phyloP scores from a whole-genome alignment of 441 rosid genomes.

The Brassica hybrid region DNA sequence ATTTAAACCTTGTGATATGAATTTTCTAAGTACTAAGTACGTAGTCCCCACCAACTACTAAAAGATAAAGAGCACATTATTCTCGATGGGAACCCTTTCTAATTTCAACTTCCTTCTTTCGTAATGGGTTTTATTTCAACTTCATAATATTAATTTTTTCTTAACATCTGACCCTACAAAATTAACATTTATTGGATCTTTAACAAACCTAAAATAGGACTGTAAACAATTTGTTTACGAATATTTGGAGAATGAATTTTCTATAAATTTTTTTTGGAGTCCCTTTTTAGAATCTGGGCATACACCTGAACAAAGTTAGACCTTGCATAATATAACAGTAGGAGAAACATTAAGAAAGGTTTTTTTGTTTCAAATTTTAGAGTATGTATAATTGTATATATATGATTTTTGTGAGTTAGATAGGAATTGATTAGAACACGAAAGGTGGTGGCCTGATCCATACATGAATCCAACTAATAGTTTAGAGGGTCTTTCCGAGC shows the following conservation, averaged over 20 bases:
- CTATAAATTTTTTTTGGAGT: neutral
- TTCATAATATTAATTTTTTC: constrained; percentile 26
- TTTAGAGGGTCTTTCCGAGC: constrained; percentile 22
- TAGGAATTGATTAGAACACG: constrained; percentile 38
- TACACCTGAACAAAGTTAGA: constrained; percentile 7
- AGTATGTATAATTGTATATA: neutral
- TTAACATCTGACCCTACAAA: constrained; percentile 36
- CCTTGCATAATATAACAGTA: constrained; percentile 7
- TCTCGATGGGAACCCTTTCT: constrained; percentile 2
- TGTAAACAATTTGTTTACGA: constrained; percentile 11
- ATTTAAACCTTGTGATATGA: neutral
- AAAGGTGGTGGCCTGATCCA: constrained; percentile 41
- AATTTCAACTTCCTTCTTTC: constrained; percentile 5
- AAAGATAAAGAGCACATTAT: constrained; percentile 27
- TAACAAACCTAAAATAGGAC: constrained; percentile 27
- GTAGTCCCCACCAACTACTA: constrained; percentile 36
- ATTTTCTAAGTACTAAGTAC: constrained; percentile 13
- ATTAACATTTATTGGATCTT: constrained; percentile 34
- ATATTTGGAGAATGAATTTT: neutral
- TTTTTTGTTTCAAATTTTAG: constrained; percentile 9
- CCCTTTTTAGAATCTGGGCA: neutral
- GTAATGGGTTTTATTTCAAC: constrained; percentile 24
- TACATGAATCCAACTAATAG: constrained; percentile 42
- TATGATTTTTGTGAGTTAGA: constrained; percentile 30
- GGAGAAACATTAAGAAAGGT: constrained; percentile 22